Evolutionary conservation across 371 early-diverging fungal species (phyloP), one percentile per base, ranked within the genome.

Genomic region (Saksenaea vasiformis): DNA sequence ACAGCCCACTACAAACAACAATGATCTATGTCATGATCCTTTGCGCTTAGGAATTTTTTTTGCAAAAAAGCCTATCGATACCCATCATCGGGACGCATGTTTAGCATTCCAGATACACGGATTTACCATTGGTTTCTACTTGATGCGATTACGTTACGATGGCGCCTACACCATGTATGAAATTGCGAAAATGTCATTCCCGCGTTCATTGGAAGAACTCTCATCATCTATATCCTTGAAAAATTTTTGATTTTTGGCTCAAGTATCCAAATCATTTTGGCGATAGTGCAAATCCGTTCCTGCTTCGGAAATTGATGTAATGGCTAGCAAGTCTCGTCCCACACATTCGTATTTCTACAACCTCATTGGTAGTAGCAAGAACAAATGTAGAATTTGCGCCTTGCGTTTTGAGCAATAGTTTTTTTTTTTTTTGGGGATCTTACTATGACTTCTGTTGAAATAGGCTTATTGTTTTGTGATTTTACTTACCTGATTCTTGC

Each of bases 401-500:
- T 68, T 68, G 59, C 60, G 68, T 60, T 64, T 68, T 68, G 64
- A 63, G 62, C 57, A 63, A 68, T 68, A 53, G 47, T 62, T 68
- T 69, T 60, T 62, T 64, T 69, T 57, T 60, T 60, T 61, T 31
- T 31, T 31, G 59, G 35, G 59, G 35, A 56, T 56, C 55, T 59
- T 60, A n/a, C 43, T 60, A 56, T 60, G 56, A 56, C 59, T 67
- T 61, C 39, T 59, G 59, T 54, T 62, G 62, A 62, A 67, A 67
- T 62, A 62, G 56, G 31, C 60, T 67, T 67, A 47, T 56, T 67
- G 58, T 62, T 62, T 67, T 62, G 58, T 62, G 62, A 59, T 41
- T 65, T 65, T 59, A 60, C 65, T 62, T 59, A 58, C 64, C 61
- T 64, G 54, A 66, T 66, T 66, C 61, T 66, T 66, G n/a, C 62